Conservation (phyloP, 2,329 filamentous ascomycete species). For the Aspergillus amoenus region DNA sequence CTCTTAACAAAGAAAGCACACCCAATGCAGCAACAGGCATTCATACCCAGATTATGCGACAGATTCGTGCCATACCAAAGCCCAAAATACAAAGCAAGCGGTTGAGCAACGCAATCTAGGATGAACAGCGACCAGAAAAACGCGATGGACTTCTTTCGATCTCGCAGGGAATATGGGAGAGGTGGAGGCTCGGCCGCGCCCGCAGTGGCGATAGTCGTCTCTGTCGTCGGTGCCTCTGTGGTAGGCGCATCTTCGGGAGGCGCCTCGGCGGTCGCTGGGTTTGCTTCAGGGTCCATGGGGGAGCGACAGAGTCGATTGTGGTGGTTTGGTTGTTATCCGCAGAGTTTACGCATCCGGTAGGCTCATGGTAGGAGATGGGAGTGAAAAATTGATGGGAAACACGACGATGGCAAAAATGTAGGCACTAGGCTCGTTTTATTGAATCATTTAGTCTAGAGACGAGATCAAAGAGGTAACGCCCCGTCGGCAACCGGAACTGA, state of each 20-base stretch:
- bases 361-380: neutral
- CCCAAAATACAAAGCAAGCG: conserved; percentile 60
- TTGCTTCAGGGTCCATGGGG: conserved; percentile 36
- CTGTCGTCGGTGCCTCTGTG: conserved; percentile 13
- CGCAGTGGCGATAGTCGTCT: conserved; percentile 7
- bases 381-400: neutral
- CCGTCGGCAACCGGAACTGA: neutral
- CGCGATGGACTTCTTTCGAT: conserved; percentile 55
- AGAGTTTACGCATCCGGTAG: conserved; percentile 1
- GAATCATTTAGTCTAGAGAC: neutral
- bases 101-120: conserved; percentile 59
- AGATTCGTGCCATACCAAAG: conserved; percentile 59
- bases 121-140: conserved; percentile 62
- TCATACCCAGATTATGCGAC: conserved; percentile 42
- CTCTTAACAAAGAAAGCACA: neutral
- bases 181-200: conserved; percentile 42
- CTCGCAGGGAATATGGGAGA: conserved; percentile 56
- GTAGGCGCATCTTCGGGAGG: conserved; percentile 3
- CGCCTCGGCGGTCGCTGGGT: conserved; percentile 16
- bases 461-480: neutral
- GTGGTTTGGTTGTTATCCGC: conserved; percentile 12
- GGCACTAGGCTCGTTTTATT: neutral
- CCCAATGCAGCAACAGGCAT: neutral
- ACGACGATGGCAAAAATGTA: neutral
- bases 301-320: conserved; percentile 14